These are phyloP conservation scores for Pleurotus salmoneostramineus DNA, from an alignment of 768 basidiomycete genomes.

Conservation along the genomic window DNA sequence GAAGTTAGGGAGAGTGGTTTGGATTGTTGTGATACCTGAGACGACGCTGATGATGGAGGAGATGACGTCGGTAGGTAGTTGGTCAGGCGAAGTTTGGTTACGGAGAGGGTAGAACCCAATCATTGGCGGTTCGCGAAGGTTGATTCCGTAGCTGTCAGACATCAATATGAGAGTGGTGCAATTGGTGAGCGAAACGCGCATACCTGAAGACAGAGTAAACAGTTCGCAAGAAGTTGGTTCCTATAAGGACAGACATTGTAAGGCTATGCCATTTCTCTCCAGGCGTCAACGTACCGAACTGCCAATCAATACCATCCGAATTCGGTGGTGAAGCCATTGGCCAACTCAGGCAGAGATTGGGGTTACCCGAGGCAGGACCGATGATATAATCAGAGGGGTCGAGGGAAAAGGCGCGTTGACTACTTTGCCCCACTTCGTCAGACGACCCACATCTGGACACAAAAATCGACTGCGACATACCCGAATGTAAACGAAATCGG, in stretches of 20 bases:
- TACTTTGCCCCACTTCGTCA: too few relatives aligned
- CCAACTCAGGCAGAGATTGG: conserved; percentile 72
- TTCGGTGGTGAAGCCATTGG: conserved; percentile 63
- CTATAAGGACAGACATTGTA: conserved; percentile 24
- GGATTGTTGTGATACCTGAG: conserved; percentile 49
- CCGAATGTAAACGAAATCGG: conserved; percentile 68
- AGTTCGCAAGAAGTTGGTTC: conserved; percentile 64
- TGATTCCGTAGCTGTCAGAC: conserved; percentile 66
- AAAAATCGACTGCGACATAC: conserved; percentile 29
- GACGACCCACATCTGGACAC: background rate
- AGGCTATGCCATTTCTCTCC: background rate
- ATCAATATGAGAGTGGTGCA: conserved; percentile 4
- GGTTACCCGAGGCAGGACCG: conserved; percentile 61
- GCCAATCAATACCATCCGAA: conserved; percentile 79
- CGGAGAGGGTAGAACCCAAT: conserved; percentile 69
- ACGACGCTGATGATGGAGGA: conserved; percentile 53
- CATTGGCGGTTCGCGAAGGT: conserved; percentile 67
- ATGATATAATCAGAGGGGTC: conserved; percentile 78
- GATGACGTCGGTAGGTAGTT: conserved; percentile 35
- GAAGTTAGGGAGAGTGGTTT: conserved; percentile 71
- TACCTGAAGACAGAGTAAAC: conserved; percentile 81
- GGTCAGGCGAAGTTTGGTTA: conserved; percentile 35
- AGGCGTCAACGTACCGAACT: conserved; percentile 50
- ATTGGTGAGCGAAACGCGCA: conserved; percentile 4
- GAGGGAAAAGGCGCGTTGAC: conserved; percentile 51